Base-by-base conservation (phyloP, 2,329 filamentous ascomycete genomes). In the Teratosphaeria pseudoeucalypti region DNA sequence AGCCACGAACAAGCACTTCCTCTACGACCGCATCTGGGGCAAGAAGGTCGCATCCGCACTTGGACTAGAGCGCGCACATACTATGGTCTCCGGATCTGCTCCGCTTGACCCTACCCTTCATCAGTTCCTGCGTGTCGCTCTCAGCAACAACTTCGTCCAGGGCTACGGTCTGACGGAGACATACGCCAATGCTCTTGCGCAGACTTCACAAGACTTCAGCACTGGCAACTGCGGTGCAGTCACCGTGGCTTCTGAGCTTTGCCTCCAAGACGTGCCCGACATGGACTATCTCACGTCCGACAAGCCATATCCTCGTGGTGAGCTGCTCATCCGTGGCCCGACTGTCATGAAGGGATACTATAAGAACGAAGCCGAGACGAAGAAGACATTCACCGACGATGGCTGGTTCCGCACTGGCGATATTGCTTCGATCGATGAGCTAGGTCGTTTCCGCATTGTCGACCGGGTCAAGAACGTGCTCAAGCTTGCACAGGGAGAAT, bases 381-480 rank as follows among this genome's bases (percentile, higher is more conserved):
- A 79, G 60, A 94, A 94, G 76, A 81, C 86, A 0, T 79, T 97
- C 54, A 90, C 92, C 9, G 79, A 86, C 34, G 91, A 96, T 65
- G 94, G 94, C 62, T 99, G 94, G 94, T 97, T 99, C 83, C 88
- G 89, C 73, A 96, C 91, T 0, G 94, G 94, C 58, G 94, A 99
- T 69, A 92, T 99, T 65, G 90, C 85, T 70, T 83, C 86, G 64
- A 81, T 99, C 27, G 94, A 99, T 74, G 85, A 85, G 66, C 75
- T 89, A 70, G 94, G 94, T 63, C 89, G 92, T 62, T 87, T 97
- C 79, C 86, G 84, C 75, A 95, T 99, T 75, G 87, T 99, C 68
- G 94, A 99, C 75, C 91, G 94, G 68, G 87, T 91, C 77, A 99
- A 99, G 87, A 97, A 97, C 76, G 90, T 99, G n/a, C 85, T 99